Evolutionary conservation across 345 rosid species (phyloP).

Genomic region (Arabidopsis arenosa): DNA sequence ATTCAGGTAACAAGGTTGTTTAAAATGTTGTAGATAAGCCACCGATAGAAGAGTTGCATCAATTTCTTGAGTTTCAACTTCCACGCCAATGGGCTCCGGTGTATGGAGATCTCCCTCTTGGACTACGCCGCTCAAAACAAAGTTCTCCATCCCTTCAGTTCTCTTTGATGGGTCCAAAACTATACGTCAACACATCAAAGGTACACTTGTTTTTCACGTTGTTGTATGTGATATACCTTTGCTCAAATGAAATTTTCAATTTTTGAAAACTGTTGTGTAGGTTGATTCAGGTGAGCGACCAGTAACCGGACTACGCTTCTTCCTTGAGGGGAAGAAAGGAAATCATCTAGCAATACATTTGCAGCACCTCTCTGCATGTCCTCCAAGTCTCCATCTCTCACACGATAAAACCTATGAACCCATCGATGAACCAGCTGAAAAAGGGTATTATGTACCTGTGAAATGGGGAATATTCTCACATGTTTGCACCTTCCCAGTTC

Average conservation of each 20-base stretch:
- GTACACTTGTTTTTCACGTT: conserved; percentile 44
- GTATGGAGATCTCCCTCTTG: conserved; percentile 89
- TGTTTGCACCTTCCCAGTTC: conserved; percentile 85
- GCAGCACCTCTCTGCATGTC: conserved; percentile 81
- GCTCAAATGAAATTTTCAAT: not conserved
- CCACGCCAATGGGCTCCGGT: conserved; percentile 98
- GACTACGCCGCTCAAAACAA: conserved; percentile 69
- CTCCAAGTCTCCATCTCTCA: conserved; percentile 61
- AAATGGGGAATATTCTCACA: conserved; percentile 96
- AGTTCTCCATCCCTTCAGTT: conserved; percentile 81
- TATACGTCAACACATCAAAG: conserved; percentile 74
- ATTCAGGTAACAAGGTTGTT: conserved; percentile 13
- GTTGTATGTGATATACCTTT: conserved; percentile 1
- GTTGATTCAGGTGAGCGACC: conserved; percentile 84
- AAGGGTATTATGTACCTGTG: conserved; percentile 82
- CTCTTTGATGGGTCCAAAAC: conserved; percentile 90
- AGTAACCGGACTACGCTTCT: conserved; percentile 87
- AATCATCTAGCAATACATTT: conserved; percentile 89
- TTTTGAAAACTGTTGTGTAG: conserved; percentile 45
- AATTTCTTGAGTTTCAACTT: conserved; percentile 92
- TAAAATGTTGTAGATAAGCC: conserved; percentile 80
- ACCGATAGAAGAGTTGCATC: conserved; percentile 84
- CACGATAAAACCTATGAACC: conserved; percentile 65
- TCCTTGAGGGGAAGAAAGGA: conserved; percentile 89
- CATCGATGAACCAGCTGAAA: conserved; percentile 51